Percentiles rank a stretch among this genome's conserved stretches.
phyloP scores from a whole-genome alignment of 768 basidiomycete genomes.

The Inosperma sp. region DNA sequence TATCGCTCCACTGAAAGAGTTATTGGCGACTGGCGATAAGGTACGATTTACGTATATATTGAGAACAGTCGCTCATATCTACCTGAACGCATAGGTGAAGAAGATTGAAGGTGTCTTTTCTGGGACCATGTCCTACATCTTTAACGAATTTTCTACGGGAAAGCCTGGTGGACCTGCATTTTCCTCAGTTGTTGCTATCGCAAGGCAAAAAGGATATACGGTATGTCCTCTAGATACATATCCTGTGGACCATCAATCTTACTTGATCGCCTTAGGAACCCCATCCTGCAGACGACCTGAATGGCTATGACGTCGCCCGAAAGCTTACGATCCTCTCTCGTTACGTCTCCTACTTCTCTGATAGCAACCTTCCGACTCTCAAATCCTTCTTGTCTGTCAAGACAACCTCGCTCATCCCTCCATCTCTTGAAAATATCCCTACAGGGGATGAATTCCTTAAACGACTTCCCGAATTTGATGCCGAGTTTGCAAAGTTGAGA shows the following conservation, averaged over 20 bases:
- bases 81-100: conserved; percentile 43
- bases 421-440: conserved; percentile 57
- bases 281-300: conserved; percentile 94
- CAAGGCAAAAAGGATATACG: conserved; percentile 92
- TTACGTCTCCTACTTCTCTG: conserved; percentile 48
- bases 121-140: conserved; percentile 98
- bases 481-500: conserved; percentile 70
- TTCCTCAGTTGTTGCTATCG: conserved; percentile 83
- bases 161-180: conserved; percentile 68
- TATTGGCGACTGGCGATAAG: conserved; percentile 90
- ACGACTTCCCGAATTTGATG: conserved; percentile 78
- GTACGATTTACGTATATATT: conserved; percentile 35
- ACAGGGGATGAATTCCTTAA: conserved; percentile 81
- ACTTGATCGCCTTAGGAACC: conserved; percentile 63
- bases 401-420: conserved; percentile 83
- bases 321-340: conserved; percentile 95
- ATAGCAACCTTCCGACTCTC: conserved; percentile 45
- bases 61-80: background rate
- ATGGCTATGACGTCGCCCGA: conserved; percentile 93
- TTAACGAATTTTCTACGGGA: conserved; percentile 87
- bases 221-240: conserved; percentile 38
- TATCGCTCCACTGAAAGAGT: conserved; percentile 85
- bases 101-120: conserved; percentile 98
- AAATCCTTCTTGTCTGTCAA: conserved; percentile 80
- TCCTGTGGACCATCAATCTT: background rate